Percentiles rank a stretch among this genome's conserved stretches.
phyloP scores from a whole-genome alignment of 345 rosid species.

The Euclidium syriacum region DNA sequence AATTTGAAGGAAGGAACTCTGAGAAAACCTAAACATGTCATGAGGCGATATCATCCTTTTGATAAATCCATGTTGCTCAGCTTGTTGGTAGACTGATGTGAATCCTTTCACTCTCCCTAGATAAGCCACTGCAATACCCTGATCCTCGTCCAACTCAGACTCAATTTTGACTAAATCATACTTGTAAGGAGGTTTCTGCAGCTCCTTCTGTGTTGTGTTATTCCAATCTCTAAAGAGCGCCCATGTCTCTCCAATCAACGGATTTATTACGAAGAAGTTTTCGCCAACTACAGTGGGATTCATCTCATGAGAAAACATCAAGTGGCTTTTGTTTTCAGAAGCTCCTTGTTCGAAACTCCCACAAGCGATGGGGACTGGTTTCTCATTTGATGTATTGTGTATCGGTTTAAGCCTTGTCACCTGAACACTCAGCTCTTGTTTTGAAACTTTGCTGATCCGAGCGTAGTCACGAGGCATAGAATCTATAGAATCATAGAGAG shows the following conservation, averaged over 20 bases:
- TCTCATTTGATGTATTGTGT: neutral
- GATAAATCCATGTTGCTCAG: constrained; percentile 12
- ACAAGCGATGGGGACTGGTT: constrained; percentile 48
- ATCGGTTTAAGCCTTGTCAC: constrained; percentile 64
- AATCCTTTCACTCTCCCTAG: constrained; percentile 63
- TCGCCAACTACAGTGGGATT: constrained; percentile 3
- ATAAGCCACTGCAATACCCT: constrained; percentile 55
- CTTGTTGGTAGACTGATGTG: constrained; percentile 46
- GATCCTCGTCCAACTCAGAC: constrained; percentile 32
- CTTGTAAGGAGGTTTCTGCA: constrained; percentile 38
- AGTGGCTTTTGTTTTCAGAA: constrained; percentile 24
- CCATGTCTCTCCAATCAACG: constrained; percentile 81
- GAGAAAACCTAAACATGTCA: constrained; percentile 64
- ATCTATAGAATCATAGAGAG: constrained; percentile 64
- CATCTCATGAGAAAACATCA: constrained; percentile 62
- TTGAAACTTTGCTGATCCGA: constrained; percentile 37
- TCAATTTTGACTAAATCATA: constrained; percentile 65
- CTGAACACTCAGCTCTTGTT: constrained; percentile 40
- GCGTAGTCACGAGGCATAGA: constrained; percentile 83
- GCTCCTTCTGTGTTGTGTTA: constrained; percentile 10
- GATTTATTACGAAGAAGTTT: constrained; percentile 35
- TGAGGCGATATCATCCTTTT: constrained; percentile 21
- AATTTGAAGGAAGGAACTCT: constrained; percentile 53
- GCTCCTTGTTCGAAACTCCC: constrained; percentile 45
- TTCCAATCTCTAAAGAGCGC: constrained; percentile 73